Conservation (phyloP, 179 eudicot species). For the Gypsophila paniculata region DNA sequence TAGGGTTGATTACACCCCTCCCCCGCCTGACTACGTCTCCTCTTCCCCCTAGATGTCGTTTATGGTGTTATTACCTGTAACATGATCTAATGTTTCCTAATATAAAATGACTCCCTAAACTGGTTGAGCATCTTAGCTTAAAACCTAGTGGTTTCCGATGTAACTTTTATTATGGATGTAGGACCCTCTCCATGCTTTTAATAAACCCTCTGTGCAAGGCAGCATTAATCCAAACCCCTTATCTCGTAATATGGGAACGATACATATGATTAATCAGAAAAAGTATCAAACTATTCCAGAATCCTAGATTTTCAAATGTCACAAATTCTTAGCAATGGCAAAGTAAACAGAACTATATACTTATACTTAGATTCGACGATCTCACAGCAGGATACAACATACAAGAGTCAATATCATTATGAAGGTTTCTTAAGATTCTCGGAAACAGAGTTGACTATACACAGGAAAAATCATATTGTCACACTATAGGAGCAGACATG, state of each 20-base stretch:
- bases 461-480: not conserved
- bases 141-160: not conserved
- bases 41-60: not conserved
- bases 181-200: no score
- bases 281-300: not conserved
- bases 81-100: not conserved
- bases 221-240: no score
- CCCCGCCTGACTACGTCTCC: not conserved
- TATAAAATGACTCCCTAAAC: not conserved
- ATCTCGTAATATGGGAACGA: no score
- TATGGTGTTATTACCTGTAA: not conserved
- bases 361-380: not conserved
- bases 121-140: no score
- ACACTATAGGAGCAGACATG: not conserved
- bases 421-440: slow-evolving; percentile 11
- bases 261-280: not conserved
- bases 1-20: not conserved
- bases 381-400: not conserved
- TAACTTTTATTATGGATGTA: not conserved
- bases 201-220: no score
- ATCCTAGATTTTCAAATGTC: not conserved
- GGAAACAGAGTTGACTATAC: not conserved
- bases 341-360: not conserved
- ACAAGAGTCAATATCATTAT: not conserved
- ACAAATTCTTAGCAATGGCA: not conserved